These are phyloP conservation scores for Phyllostachys edulis DNA, from an alignment of 176 grass and related monocot species.

Conservation along the genomic window DNA sequence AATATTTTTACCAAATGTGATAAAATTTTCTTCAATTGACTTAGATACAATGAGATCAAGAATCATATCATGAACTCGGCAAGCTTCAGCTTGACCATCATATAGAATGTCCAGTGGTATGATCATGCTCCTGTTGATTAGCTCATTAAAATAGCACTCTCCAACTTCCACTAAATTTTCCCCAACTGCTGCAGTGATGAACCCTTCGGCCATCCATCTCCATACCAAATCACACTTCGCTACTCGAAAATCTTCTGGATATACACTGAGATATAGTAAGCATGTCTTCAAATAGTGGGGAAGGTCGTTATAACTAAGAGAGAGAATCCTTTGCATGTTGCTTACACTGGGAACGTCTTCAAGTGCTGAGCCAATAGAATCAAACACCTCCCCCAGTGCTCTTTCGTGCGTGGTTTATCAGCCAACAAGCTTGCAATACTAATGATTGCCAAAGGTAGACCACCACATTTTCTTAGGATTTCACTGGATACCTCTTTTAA, in stretches of 20 bases:
- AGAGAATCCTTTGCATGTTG: background rate
- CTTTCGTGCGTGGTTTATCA: background rate
- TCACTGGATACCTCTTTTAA: background rate
- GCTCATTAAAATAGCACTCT: constrained; percentile 24
- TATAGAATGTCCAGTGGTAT: background rate
- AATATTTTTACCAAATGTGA: background rate
- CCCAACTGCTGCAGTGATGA: background rate
- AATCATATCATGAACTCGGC: constrained; percentile 15
- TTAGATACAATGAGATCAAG: constrained; percentile 20
- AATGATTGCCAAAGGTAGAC: constrained; percentile 3
- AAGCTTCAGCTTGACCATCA: background rate
- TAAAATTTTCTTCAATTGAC: background rate
- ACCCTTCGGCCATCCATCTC: constrained; percentile 26
- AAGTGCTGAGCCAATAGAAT: background rate
- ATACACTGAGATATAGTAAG: constrained; percentile 15
- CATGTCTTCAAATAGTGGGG: no score
- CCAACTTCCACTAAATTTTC: background rate
- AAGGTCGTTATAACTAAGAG: no score
- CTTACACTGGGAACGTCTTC: background rate
- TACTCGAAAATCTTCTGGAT: background rate
- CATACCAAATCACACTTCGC: background rate
- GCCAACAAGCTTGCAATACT: constrained; percentile 21
- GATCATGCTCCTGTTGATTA: constrained; percentile 25
- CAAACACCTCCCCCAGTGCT: background rate
- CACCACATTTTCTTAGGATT: background rate